phyloP scores from a whole-genome alignment of 129 eudicot genomes.

The Gnaphalium uliginosum region DNA sequence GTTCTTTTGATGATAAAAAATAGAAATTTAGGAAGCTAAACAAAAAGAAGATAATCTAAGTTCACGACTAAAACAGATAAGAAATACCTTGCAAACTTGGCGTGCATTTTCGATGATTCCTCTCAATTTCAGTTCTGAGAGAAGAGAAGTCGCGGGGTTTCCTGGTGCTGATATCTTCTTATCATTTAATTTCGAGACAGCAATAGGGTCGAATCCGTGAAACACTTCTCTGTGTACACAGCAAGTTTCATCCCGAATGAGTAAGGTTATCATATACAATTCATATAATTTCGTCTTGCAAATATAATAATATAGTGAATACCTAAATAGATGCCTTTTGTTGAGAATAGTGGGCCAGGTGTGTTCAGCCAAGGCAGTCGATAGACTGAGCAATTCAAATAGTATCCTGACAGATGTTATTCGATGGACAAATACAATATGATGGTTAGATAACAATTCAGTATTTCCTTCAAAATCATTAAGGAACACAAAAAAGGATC shows the following conservation, averaged over 20 bases:
- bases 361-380: slow-evolving; percentile 88
- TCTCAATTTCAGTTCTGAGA: slow-evolving; percentile 80
- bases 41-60: background rate
- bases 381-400: slow-evolving; percentile 87
- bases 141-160: slow-evolving; percentile 69
- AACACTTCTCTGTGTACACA: slow-evolving; percentile 71
- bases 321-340: slow-evolving; percentile 79
- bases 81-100: slow-evolving; percentile 75
- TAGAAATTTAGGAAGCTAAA: background rate
- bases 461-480: background rate
- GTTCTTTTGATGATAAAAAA: background rate
- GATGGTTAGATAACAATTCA: background rate
- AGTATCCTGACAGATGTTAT: slow-evolving; percentile 60
- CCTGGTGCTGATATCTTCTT: slow-evolving; percentile 67
- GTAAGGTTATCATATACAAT: background rate
- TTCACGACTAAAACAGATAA: background rate
- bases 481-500: background rate
- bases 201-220: slow-evolving; percentile 72
- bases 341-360: slow-evolving; percentile 89
- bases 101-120: slow-evolving; percentile 84
- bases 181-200: slow-evolving; percentile 76
- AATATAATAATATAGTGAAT: slow-evolving; percentile 11
- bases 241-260: slow-evolving; percentile 23
- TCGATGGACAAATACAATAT: background rate
- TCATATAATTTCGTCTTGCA: background rate